A percentile compares a stretch with the other conserved stretches of the same genome.
These are phyloP conservation scores for Geopyxis carbonaria DNA, from an alignment of 495 filamentous ascomycete genomes.

Conservation along the genomic window DNA sequence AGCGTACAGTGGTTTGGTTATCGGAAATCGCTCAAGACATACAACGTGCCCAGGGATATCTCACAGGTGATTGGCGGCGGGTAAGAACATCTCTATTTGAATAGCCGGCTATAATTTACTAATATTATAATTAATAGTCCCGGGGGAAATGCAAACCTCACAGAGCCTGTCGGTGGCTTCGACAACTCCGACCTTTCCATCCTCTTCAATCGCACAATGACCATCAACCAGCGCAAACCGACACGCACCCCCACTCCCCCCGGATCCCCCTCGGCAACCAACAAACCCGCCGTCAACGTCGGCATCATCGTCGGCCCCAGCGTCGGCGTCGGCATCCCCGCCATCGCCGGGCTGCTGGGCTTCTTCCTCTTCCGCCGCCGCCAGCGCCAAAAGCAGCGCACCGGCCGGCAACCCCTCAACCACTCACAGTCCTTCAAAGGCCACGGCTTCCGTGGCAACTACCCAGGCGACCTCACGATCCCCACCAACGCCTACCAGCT, in stretches of 20 bases:
- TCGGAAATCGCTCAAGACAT: conserved; percentile 25
- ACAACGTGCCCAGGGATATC: conserved; percentile 30
- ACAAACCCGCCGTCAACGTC: conserved; percentile 27
- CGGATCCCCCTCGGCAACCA: conserved; percentile 19
- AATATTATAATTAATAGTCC: conserved; percentile 17
- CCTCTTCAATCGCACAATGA: conserved; percentile 2
- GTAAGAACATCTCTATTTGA: too few species aligned
- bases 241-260: conserved; percentile 12
- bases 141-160: conserved; percentile 4
- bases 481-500: conserved; percentile 10
- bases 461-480: conserved; percentile 6
- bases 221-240: background rate
- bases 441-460: too few species aligned
- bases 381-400: too few species aligned
- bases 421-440: too few species aligned
- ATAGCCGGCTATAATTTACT: too few species aligned
- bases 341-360: background rate
- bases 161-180: conserved; percentile 3
- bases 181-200: background rate
- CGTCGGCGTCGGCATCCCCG: conserved; percentile 4
- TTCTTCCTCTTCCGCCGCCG: conserved; percentile 2
- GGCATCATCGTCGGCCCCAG: conserved; percentile 9
- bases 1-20: conserved; percentile 16
- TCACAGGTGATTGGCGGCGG: conserved; percentile 29
- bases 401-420: too few species aligned